phyloP scores from a whole-genome alignment of 352 stramenopile genomes.

The Globisporangium rhizosaccharum region DNA sequence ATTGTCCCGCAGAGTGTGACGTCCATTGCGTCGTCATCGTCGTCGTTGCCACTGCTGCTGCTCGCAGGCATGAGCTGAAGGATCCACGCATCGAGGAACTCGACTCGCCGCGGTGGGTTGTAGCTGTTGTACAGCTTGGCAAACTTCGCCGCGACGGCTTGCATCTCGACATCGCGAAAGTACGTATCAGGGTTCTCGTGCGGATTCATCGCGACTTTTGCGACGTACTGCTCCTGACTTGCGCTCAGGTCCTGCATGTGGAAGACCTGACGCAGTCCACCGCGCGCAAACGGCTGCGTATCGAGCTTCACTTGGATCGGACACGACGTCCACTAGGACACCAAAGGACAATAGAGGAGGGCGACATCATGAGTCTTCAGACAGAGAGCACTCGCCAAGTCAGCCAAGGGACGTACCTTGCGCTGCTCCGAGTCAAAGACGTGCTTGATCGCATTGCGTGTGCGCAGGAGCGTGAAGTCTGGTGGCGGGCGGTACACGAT shows the following conservation, averaged over 20 bases:
- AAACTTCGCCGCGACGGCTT: constrained; percentile 76
- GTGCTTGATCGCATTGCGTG: constrained; percentile 75
- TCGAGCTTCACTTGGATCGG: constrained; percentile 75
- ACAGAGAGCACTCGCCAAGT: too few species aligned
- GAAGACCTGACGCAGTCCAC: constrained; percentile 60
- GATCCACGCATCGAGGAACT: constrained; percentile 76
- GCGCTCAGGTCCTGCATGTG: constrained; percentile 64
- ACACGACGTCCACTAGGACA: constrained; percentile 52
- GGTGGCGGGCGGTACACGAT: constrained; percentile 61
- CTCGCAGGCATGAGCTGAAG: constrained; percentile 50
- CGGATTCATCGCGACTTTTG: constrained; percentile 75
- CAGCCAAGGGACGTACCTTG: constrained; percentile 22
- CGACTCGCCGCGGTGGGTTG: constrained; percentile 65
- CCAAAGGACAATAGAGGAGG: too few species aligned
- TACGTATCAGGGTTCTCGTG: constrained; percentile 81
- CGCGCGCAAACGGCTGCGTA: constrained; percentile 49
- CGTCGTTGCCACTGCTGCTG: too few species aligned
- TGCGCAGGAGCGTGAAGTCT: constrained; percentile 50
- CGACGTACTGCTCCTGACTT: constrained; percentile 39
- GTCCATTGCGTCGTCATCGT: constrained; percentile 22
- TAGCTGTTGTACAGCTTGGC: constrained; percentile 79
- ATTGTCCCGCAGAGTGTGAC: constrained; percentile 62
- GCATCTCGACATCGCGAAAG: constrained; percentile 84
- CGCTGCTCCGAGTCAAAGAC: constrained; percentile 67
- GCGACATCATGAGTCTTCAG: not conserved